Conservation (phyloP, 2,329 filamentous ascomycete genomes). For the Pseudofabraea citricarpa region DNA sequence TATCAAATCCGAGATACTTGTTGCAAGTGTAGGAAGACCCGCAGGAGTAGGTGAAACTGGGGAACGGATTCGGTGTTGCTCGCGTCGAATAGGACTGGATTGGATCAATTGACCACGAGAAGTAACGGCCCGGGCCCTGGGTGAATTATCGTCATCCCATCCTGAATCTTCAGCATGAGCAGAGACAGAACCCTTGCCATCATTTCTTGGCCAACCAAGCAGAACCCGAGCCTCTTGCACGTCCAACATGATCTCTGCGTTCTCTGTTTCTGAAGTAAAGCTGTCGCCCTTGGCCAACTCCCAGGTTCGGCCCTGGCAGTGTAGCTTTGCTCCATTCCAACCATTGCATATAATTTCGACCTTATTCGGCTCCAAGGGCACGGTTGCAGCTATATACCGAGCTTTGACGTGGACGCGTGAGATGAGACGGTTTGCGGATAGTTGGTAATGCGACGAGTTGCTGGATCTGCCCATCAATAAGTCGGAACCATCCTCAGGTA, state of each 20-base stretch:
- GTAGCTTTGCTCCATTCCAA: slow-evolving; percentile 92
- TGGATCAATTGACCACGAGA: slow-evolving; percentile 40
- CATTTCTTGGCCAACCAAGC: slow-evolving; percentile 75
- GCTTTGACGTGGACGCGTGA: slow-evolving; percentile 92
- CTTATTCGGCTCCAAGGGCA: slow-evolving; percentile 65
- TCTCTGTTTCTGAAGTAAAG: slow-evolving; percentile 85
- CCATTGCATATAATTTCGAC: slow-evolving; percentile 89
- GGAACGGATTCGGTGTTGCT: slow-evolving; percentile 55
- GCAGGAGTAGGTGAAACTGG: slow-evolving; percentile 69
- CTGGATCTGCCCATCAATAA: slow-evolving; percentile 89
- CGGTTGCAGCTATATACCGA: slow-evolving; percentile 67
- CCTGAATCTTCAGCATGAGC: slow-evolving; percentile 51
- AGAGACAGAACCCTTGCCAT: slow-evolving; percentile 36
- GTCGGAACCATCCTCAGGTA: slow-evolving; percentile 75
- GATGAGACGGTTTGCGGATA: slow-evolving; percentile 86
- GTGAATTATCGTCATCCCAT: slow-evolving; percentile 54
- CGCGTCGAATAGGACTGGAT: slow-evolving; percentile 54
- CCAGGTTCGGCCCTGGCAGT: slow-evolving; percentile 84
- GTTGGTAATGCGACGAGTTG: slow-evolving; percentile 91
- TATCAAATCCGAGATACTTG: slow-evolving; percentile 21
- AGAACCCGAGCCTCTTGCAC: slow-evolving; percentile 89
- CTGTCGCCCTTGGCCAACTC: slow-evolving; percentile 83
- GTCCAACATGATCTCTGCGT: slow-evolving; percentile 88
- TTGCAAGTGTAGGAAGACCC: slow-evolving; percentile 13
- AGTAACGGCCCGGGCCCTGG: slow-evolving; percentile 34